Base-by-base conservation (phyloP, 345 rosid genomes). In the Mallotus nudiflorus region DNA sequence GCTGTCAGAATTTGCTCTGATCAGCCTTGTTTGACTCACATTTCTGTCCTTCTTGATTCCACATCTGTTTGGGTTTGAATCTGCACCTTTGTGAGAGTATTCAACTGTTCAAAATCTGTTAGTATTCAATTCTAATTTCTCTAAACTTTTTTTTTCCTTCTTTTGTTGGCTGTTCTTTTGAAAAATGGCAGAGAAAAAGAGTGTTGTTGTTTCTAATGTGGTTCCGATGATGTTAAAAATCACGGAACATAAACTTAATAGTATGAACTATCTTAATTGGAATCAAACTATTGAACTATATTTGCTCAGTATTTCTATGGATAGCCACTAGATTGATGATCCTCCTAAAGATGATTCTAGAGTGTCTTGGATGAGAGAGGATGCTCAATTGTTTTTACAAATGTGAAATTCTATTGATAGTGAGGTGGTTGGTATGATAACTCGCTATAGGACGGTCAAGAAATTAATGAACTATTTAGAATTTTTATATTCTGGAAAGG, bases 401-500 rank as follows among this genome's bases (percentile, higher is more conserved):
- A 62, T 62, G 4, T 24, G 66, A 16, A 19, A 62, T 39, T 62
- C 44, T 24, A 62, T 62, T 37, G 49, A 62, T 24, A 62, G 27
- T 1, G 49, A 62, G 48, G 48, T 37, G 1, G 3, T 39, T 35
- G 49, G 46, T 62, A 2, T 62, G 27, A 19, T 35, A 35, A 62
- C 22, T 62, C 24, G 37, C 25, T 62, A 8, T 62, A 9, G 22
- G 37, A 20, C 1, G 12, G 66, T 62, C 19, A 62, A 62, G n/a
- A 25, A 62, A 39, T 39, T 62, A 20, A 62, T 62, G 66, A 16
- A 37, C 3, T 35, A 62, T 42, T 19, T 37, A 20, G 66, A 62
- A 3, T 62, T 62, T 7, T n/a, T 62, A 42, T 35, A 35, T 39
- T 62, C 46, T 35, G n/a, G 66, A 62, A 63, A 63, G 10, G 42